phyloP scores from a whole-genome alignment of 176 grass and related monocot species.

The Carex pumila region DNA sequence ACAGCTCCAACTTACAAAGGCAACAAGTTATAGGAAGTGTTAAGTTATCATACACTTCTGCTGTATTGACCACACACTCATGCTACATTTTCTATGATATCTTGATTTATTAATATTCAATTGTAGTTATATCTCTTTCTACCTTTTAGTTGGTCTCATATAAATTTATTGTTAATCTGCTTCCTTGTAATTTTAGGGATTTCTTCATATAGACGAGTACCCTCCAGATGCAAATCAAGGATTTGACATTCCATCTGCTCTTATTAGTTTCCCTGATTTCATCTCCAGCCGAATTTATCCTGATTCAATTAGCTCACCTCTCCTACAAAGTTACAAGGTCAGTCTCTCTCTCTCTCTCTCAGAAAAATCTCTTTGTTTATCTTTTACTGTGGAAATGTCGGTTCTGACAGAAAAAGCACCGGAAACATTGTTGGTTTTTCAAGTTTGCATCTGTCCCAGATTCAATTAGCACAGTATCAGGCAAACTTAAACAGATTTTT shows the following conservation, averaged over 20 bases:
- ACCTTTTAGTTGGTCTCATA: not conserved
- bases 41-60: not conserved
- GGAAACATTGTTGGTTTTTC: not conserved
- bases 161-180: constrained; percentile 11
- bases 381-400: not conserved
- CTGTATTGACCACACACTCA: not conserved
- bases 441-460: not conserved
- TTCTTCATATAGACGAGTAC: constrained; percentile 96
- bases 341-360: constrained; percentile 4
- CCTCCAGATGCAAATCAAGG: constrained; percentile 99
- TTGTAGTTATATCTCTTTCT: constrained; percentile 4
- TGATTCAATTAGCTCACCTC: constrained; percentile 35
- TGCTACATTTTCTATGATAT: not conserved
- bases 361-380: not conserved
- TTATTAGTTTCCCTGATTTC: constrained; percentile 90
- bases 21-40: not conserved
- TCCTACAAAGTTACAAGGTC: constrained; percentile 65
- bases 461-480: not conserved
- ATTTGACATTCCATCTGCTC: constrained; percentile 97
- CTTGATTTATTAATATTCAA: not conserved
- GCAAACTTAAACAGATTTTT: not conserved
- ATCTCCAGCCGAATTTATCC: constrained; percentile 62
- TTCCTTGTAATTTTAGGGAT: constrained; percentile 54
- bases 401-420: not conserved
- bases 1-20: not conserved